These are phyloP conservation scores for Exophiala calicioides DNA, from an alignment of 2,329 filamentous ascomycete genomes.

Conservation along the genomic window DNA sequence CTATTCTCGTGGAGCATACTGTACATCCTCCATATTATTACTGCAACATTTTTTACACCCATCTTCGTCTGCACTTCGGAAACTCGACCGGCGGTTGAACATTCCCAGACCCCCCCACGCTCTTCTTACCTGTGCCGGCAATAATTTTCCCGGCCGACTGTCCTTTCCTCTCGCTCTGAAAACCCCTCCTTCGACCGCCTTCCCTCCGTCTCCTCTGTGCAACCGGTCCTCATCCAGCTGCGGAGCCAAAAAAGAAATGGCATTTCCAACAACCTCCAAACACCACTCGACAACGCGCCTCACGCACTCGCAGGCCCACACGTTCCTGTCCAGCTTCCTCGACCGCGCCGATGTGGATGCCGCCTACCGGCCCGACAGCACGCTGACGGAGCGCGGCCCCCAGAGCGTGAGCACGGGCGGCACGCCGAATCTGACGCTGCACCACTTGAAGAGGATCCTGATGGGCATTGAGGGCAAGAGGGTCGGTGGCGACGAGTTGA, in stretches of 20 bases:
- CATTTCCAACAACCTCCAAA: constrained; percentile 26
- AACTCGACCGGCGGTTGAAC: too few relatives aligned
- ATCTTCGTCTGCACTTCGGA: too few relatives aligned
- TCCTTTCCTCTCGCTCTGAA: too few relatives aligned
- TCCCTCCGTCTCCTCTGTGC: too few relatives aligned
- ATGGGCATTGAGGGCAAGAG: constrained; percentile 27
- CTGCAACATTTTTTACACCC: too few relatives aligned
- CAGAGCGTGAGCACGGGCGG: constrained; percentile 20
- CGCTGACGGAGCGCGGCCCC: constrained; percentile 44
- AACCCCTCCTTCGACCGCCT: too few relatives aligned
- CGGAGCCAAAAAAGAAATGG: constrained; percentile 10
- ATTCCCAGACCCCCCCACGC: too few relatives aligned
- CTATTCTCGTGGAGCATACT: too few relatives aligned
- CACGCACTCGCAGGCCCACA: constrained; percentile 28
- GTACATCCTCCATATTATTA: too few relatives aligned
- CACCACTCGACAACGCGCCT: constrained; percentile 28
- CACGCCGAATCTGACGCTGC: constrained; percentile 27
- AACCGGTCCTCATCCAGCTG: constrained; percentile 3
- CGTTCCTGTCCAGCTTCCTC: constrained; percentile 29
- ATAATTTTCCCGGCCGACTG: too few relatives aligned
- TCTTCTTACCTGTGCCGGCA: too few relatives aligned
- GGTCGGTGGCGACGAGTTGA: constrained; percentile 15
- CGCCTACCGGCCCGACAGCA: constrained; percentile 52
- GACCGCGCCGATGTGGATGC: constrained; percentile 27
- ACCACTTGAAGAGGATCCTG: constrained; percentile 28